Conservation (phyloP, 2,329 filamentous ascomycete genomes). For the Corinectria fuckeliana region DNA sequence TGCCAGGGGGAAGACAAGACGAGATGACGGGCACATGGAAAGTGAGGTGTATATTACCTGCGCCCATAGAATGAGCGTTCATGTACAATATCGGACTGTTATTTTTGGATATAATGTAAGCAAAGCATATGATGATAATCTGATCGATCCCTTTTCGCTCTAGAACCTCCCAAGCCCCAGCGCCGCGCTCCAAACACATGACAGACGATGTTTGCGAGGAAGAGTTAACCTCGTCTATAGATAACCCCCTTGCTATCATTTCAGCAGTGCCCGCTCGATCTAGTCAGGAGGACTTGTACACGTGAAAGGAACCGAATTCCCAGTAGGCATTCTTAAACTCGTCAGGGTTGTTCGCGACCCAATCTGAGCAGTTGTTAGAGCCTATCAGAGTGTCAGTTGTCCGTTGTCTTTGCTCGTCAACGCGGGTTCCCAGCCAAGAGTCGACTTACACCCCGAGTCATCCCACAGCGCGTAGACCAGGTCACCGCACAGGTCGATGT, state of each 20-base stretch:
- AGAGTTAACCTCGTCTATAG: neutral
- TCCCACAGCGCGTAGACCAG: slow-evolving; percentile 57
- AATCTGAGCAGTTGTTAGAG: slow-evolving; percentile 62
- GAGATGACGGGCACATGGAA: slow-evolving; percentile 27
- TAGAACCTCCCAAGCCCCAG: slow-evolving; percentile 9
- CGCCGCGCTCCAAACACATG: slow-evolving; percentile 33
- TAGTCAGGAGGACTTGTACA: slow-evolving; percentile 53
- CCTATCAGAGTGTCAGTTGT: slow-evolving; percentile 42
- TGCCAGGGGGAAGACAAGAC: slow-evolving; percentile 11
- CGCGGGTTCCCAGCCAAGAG: too few species aligned
- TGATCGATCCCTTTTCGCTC: neutral
- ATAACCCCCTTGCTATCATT: neutral
- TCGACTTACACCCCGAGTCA: slow-evolving; percentile 51
- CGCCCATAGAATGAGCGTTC: slow-evolving; percentile 27
- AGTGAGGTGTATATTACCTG: slow-evolving; percentile 29
- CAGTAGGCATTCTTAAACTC: slow-evolving; percentile 67
- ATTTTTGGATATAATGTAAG: slow-evolving; percentile 19
- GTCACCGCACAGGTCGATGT: slow-evolving; percentile 70
- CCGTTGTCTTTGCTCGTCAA: fast-evolving
- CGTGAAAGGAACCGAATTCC: slow-evolving; percentile 67
- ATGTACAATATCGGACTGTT: slow-evolving; percentile 22
- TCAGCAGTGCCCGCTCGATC: neutral
- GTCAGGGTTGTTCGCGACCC: slow-evolving; percentile 62
- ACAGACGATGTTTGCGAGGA: neutral
- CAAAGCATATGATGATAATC: slow-evolving; percentile 13